Percentiles rank a stretch among this genome's conserved stretches.
These are phyloP conservation scores for Tulasnella sp. DNA, from an alignment of 768 basidiomycete species.

Conservation along the genomic window DNA sequence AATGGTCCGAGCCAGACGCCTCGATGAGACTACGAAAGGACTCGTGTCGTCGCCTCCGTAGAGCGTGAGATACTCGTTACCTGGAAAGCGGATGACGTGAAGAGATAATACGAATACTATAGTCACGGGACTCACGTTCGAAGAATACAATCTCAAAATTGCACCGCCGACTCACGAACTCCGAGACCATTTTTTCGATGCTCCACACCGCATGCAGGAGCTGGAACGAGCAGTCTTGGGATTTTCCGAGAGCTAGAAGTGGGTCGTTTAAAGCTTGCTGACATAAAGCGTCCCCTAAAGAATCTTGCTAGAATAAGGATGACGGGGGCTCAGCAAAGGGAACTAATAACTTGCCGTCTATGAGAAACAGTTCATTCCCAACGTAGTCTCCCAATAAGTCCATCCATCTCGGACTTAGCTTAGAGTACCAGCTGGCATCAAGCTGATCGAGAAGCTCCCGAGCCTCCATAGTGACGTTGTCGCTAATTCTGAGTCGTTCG, in stretches of 20 bases:
- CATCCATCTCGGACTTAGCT: conserved; percentile 43
- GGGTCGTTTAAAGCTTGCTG: conserved; percentile 53
- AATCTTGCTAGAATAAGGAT: neutral
- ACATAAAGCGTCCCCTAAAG: conserved; percentile 55
- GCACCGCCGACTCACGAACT: conserved; percentile 45
- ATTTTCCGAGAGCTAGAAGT: conserved; percentile 44
- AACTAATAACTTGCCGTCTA: conserved; percentile 51
- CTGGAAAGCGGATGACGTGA: neutral
- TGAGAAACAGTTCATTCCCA: conserved; percentile 54
- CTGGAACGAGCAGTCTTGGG: conserved; percentile 49
- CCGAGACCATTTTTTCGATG: conserved; percentile 44
- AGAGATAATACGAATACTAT: neutral
- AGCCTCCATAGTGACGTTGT: neutral
- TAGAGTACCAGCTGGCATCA: conserved; percentile 2
- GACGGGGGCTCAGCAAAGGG: neutral
- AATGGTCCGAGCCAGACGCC: conserved; percentile 45
- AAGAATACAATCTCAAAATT: conserved; percentile 61
- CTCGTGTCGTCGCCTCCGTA: neutral
- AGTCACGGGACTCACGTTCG: conserved; percentile 35
- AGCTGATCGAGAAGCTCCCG: neutral
- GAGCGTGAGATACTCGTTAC: neutral
- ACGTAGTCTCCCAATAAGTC: conserved; percentile 66
- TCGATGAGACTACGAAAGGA: conserved; percentile 31
- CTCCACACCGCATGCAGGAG: conserved; percentile 51
- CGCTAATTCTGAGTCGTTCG: neutral